Base-by-base conservation (phyloP, 768 basidiomycete species). In the Pulveroboletus sp. region DNA sequence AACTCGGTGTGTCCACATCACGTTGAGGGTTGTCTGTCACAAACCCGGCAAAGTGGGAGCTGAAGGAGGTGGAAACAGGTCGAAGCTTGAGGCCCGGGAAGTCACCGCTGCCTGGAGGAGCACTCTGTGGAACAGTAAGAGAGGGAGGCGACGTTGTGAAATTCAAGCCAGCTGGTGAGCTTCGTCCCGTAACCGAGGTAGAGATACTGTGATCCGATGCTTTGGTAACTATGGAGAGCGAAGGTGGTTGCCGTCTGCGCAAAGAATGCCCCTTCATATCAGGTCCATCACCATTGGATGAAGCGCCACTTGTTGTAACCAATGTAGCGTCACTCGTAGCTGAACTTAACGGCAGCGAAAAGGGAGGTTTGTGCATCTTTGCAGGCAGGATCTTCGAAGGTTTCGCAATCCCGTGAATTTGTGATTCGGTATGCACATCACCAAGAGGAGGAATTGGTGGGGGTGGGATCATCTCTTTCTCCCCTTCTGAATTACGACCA, bases 41-140 rank as follows among this genome's bases (percentile, higher is more conserved):
- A 50, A 73, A 67, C 24, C 74, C 74, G 8, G 76, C 73, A 58
- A 90, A 86, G 26, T 86, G 81, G 9, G 80, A 71, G 59, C 85
- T 84, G 65, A 92, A 92, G 38, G 84, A 71, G 1, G 82, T 81
- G 18, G 89, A 91, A 15, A 90, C 73, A 3, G 89, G 89, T 14
- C 89, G 79, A 45, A 92, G 68, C 58, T 79, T 82, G 41, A 92
- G 74, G 4, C 78, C 71, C 10, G 83, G 76, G 59, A 90, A 91
- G 45, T 81, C 79, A 1, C 76, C 68, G 8, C 79, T 73, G 39
- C 77, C 72, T 18, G 86, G 75, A 2, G 87, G 88, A 26, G 86
- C 86, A 58, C 83, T 87, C 55, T 76, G 77, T 1, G 83, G 75
- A 33, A 63, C 51, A 37, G 44, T 43, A 13, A 62, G 60, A 8